Evolutionary conservation across 345 rosid genomes (phyloP).

Genomic region (Populus nigra): DNA sequence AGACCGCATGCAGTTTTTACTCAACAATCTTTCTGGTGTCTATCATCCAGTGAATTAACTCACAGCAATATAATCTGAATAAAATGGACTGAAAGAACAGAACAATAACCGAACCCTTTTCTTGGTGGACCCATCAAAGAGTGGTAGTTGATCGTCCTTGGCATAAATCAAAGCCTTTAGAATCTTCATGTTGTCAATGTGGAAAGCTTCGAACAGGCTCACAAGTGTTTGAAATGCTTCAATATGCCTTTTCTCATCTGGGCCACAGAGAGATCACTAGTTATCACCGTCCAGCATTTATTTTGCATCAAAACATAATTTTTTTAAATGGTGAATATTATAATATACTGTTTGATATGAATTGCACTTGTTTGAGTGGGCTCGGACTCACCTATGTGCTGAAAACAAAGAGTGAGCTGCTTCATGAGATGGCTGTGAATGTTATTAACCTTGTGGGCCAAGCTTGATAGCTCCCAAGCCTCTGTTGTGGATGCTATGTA

Average conservation of each 20-base stretch:
- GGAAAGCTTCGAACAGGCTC: conserved; percentile 32
- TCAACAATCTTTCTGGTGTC: too few species aligned
- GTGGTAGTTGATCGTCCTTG: conserved; percentile 43
- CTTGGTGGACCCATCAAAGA: conserved; percentile 27
- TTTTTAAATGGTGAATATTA: neutral
- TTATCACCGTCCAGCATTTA: neutral
- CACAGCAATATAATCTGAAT: neutral
- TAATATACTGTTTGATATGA: neutral
- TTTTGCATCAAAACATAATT: neutral
- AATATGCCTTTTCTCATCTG: conserved; percentile 41
- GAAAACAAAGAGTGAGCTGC: conserved; percentile 36
- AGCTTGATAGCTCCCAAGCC: conserved; percentile 61
- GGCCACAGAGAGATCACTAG: neutral
- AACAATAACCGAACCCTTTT: conserved; percentile 24
- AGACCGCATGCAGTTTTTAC: too few species aligned
- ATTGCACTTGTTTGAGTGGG: neutral
- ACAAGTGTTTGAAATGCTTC: conserved; percentile 41
- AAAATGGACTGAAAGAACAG: neutral
- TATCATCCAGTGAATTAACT: neutral
- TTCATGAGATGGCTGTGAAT: conserved; percentile 39
- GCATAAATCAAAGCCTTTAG: conserved; percentile 35
- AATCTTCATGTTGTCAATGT: conserved; percentile 42
- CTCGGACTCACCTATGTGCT: conserved; percentile 34
- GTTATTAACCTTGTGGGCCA: conserved; percentile 49
- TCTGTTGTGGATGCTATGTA: conserved; percentile 46